A percentile compares a stretch with the other conserved stretches of the same genome.
Evolutionary conservation across 768 basidiomycete genomes (phyloP).

Genomic region (Paxillus involutus): DNA sequence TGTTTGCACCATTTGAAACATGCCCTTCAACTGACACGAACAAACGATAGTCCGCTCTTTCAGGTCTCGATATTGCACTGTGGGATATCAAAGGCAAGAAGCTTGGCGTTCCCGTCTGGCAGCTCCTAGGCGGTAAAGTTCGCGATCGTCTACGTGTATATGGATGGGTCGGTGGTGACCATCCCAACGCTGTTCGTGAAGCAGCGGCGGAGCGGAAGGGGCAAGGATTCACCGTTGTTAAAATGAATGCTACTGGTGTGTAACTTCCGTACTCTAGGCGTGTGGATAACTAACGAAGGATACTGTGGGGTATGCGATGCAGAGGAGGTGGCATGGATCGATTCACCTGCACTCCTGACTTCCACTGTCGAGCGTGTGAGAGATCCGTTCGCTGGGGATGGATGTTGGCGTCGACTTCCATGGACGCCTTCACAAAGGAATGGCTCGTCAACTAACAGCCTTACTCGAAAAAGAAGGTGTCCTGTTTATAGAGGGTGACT

Average conservation of each 20-base stretch:
- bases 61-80: conserved; percentile 67
- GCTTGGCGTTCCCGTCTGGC: conserved; percentile 62
- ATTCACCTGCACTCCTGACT: conserved; percentile 52
- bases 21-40: background rate
- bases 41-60: conserved; percentile 43
- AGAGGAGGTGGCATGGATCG: conserved; percentile 52
- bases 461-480: conserved; percentile 58
- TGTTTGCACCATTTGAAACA: background rate
- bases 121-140: conserved; percentile 69
- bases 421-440: conserved; percentile 65
- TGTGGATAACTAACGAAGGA: background rate
- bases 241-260: conserved; percentile 68
- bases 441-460: conserved; percentile 67
- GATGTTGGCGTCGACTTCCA: conserved; percentile 74
- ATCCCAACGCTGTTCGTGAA: conserved; percentile 45
- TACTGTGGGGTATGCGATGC: conserved; percentile 12
- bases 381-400: conserved; percentile 51
- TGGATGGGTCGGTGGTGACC: conserved; percentile 55
- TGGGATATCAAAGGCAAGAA: conserved; percentile 84
- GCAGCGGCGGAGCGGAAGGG: conserved; percentile 53
- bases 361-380: conserved; percentile 53
- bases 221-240: conserved; percentile 69
- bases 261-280: background rate
- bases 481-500: conserved; percentile 62
- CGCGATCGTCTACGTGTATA: conserved; percentile 59